phyloP scores from a whole-genome alignment of 2,329 filamentous ascomycete species.

The Cladorrhinum sp. region DNA sequence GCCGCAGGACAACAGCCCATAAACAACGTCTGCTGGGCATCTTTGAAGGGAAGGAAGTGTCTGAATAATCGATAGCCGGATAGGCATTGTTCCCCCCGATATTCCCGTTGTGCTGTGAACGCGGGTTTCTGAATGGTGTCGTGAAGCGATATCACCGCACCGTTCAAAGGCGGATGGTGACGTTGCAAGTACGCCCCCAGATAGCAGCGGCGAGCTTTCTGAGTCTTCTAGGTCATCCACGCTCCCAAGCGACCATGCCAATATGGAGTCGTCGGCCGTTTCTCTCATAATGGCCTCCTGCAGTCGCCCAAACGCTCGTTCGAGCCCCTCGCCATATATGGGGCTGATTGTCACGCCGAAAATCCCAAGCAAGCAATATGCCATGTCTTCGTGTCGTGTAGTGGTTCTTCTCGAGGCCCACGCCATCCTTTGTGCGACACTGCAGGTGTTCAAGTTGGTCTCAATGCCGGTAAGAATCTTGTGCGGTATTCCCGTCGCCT shows the following conservation, averaged over 20 bases:
- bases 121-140: neutral
- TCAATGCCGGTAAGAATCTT: slow-evolving; percentile 2
- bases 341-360: slow-evolving; percentile 14
- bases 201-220: neutral
- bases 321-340: slow-evolving; percentile 11
- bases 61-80: neutral
- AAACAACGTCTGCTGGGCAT: neutral
- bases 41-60: neutral
- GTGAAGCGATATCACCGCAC: neutral
- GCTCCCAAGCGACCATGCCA: slow-evolving; percentile 6
- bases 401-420: slow-evolving; percentile 13
- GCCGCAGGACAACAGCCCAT: slow-evolving; percentile 2
- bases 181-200: neutral
- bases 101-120: neutral
- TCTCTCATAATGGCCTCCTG: slow-evolving; percentile 15
- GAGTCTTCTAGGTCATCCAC: neutral
- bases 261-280: neutral
- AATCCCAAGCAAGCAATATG: slow-evolving; percentile 17
- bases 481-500: slow-evolving; percentile 2
- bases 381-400: slow-evolving; percentile 13
- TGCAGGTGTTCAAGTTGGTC: neutral
- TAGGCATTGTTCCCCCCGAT: neutral
- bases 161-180: neutral
- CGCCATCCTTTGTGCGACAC: slow-evolving; percentile 17
- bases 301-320: slow-evolving; percentile 9